Base-by-base conservation (phyloP, 148 eudicot genomes). In the Rhododendron kiyosumense region DNA sequence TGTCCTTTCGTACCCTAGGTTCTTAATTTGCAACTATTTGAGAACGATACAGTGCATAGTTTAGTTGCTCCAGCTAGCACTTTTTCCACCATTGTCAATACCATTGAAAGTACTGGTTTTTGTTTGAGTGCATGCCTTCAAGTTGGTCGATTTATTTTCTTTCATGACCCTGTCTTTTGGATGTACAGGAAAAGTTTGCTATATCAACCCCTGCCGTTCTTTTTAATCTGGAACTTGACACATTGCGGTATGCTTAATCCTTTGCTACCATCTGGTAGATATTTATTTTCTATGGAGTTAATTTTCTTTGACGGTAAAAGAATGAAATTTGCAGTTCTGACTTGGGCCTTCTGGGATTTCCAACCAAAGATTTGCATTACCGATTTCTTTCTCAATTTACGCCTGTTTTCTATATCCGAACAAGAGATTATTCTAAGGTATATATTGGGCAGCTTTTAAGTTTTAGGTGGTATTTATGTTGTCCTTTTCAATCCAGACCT, bases 391-490 rank as follows among this genome's bases (percentile, higher is more conserved):
- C 99, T 87, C 96, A 97, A 67, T 97, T 97, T 87, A 88, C 86
- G 51, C 99, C 99, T 4, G 93, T 97, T 67, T 97, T 97, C 87
- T 97, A 97, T 86, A 92, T 97, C 84, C 91, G 99, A 87, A 95
- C 87, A 86, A 93, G 99, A 90, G 99, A 97, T 71, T 97, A 97
- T 88, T 97, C 99, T 32, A 97, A 97, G 99, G 99, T 97, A 89
- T 61, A 22, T 86, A 52, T 88, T 79, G 52, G 85, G 41, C 45
- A 46, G 57, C 71, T 14, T 41, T 36, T 26, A 34, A 71, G 84
- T 43, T 52, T 13, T 14, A 5, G 34, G 34, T 17, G 20, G 83
- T 67, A 18, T 63, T 48, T 24, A 9, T 24, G 22, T 52, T 32
- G 83, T 34, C 75, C 57, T 65, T 77, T 63, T 71, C 24, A 51